Evolutionary conservation across 1,284 basidiomycete genomes (phyloP), one percentile per base, ranked within the genome.

Genomic region (Gomphus bonarii): DNA sequence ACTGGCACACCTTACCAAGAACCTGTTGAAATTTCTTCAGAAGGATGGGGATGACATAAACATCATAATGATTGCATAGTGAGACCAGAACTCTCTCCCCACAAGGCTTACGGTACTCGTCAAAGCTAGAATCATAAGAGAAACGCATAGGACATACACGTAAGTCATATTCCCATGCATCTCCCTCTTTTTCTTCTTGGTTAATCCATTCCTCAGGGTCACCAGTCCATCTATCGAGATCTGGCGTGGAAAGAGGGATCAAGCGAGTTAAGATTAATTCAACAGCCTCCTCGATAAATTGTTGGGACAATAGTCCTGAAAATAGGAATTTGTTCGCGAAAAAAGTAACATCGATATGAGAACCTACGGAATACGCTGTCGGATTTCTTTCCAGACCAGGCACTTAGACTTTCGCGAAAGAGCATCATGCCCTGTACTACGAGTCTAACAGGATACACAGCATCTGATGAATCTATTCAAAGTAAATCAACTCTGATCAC

Each of bases 151-250:
- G 50, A 69, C 84, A 55, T 64, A 93, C 91, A 58, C 92, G 76
- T 59, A 94, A 81, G 64, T 92, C 88, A 64, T 80, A 95, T 59
- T 91, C 84, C 92, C 92, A 95, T 59, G 85, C 80, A 31, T 91
- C 90, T 59, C 85, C 87, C 62, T 91, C 92, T 61, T 85, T 87
- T 60, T 89, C 87, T 69, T 94, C 90, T 1, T 80, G 68, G 59
- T 91, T 86, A 4, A 92, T 79, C 90, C 91, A 95, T 65, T 93
- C 89, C 70, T 95, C 92, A 0, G 91, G 90, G 68, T 93, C 89
- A 28, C 78, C 76, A 71, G 85, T 78, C 84, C 92, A 89, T 3
- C 74, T 77, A 61, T 91, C 82, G 4, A 95, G 75, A 67, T 95
- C 91, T 4, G 76, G 71, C 1, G 85, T 77, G 56, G 86, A 88